Conservation (phyloP, 805 yeast genomes). For the Ogataea philodendri region DNA sequence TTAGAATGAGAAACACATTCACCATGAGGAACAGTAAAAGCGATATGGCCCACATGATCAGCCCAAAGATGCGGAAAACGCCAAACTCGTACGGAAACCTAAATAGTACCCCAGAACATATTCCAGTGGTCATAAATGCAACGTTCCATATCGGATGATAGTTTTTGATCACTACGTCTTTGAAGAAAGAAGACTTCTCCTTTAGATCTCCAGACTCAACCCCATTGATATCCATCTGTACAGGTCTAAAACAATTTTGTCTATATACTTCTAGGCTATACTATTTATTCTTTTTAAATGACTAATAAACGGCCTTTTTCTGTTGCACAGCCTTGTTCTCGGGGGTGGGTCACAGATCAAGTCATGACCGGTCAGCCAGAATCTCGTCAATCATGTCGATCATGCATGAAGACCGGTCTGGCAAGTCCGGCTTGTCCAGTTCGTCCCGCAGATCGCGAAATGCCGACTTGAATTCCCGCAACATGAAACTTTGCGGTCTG, state of each 20-base stretch:
- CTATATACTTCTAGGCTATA: conserved; percentile 1
- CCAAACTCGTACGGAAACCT: conserved; percentile 46
- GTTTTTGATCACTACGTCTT: conserved; percentile 21
- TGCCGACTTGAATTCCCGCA: conserved; percentile 16
- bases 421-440: background rate
- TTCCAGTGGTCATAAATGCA: conserved; percentile 78
- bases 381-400: conserved; percentile 6
- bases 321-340: no score
- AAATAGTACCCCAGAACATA: conserved; percentile 55
- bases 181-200: conserved; percentile 5
- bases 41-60: conserved; percentile 50
- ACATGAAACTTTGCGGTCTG: conserved; percentile 15
- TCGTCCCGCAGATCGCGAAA: conserved; percentile 16
- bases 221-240: background rate
- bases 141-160: conserved; percentile 64
- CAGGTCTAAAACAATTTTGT: no score
- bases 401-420: no score
- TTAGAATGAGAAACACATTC: conserved; percentile 37
- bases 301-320: background rate
- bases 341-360: no score
- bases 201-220: background rate
- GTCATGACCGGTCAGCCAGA: conserved; percentile 9
- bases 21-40: conserved; percentile 44
- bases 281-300: background rate
- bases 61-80: conserved; percentile 23